Base-by-base conservation (phyloP, 805 yeast species). In the Limtongia smithiae region DNA sequence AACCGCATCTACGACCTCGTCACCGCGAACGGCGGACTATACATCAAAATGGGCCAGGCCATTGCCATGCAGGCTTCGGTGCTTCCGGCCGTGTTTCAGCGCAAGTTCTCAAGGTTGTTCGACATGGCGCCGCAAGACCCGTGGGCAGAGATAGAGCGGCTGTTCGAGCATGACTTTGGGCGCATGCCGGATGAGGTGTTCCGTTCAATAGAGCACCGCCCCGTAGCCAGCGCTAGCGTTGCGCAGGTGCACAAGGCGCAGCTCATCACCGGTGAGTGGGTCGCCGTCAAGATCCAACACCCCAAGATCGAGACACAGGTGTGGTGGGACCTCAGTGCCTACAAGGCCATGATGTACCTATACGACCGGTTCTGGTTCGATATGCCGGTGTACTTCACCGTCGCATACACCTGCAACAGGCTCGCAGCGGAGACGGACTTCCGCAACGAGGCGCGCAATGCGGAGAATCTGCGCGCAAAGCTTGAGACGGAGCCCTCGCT, bases 1-100 rank as follows among this genome's bases (percentile, higher is more conserved):
- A 74, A 71, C 17, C 63, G 80, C 37, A 58, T 80, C 44, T 71
- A 71, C 56, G 60, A 73, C 37, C 62, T 80, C 44, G 61, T 80
- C 48, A 62, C 64, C 32, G 60, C 60, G 11, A 80, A 80, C 60
- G 76, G 58, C 55, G 84, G 85, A 1, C 70, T 85, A 17, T 85
- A 83, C 62, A 81, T 85, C 63, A 85, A 85, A 63, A 65, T 83
- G 58, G 94, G 93, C 21, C 93, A 85, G 71, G 82, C 85, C 44
- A 74, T 85, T 39, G 91, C 93, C 2, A 79, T 84, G 60, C 93
- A 85, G 63, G 81, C 87, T 0, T 67, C 75, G 24, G 71, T 82
- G 60, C 77, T 85, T 55, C 94, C 94, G 2, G 65, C 70, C 31
- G 82, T 79, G 18, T 83, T 71, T 65, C 86, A 80, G 56, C 73